These are phyloP conservation scores for Coemansia sp. DNA, from an alignment of 192 early-diverging fungal genomes.

Conservation along the genomic window DNA sequence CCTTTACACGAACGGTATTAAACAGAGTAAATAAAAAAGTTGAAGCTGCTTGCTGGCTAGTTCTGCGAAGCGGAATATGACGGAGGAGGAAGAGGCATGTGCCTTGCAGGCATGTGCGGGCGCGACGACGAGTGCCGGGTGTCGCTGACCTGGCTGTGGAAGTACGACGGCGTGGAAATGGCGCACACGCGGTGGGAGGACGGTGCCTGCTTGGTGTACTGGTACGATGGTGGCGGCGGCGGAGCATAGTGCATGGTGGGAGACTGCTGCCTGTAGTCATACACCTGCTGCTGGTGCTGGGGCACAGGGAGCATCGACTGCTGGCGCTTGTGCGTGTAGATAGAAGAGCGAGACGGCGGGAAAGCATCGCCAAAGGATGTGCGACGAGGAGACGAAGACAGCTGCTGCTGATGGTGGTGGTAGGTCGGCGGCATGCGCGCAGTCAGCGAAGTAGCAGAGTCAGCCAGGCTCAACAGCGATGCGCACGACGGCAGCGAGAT, in stretches of 20 bases:
- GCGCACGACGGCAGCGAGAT: slow-evolving; percentile 54
- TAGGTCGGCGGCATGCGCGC: slow-evolving; percentile 4
- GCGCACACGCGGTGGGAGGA: slow-evolving; percentile 16
- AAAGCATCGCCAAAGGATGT: slow-evolving; percentile 9
- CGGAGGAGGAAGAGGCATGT: slow-evolving; percentile 2
- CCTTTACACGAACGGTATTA: slow-evolving; percentile 1
- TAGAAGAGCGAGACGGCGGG: neutral
- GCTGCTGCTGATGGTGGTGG: neutral
- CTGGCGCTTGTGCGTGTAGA: slow-evolving; percentile 7
- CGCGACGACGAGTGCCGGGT: slow-evolving; percentile 14
- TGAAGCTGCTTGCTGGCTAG: neutral
- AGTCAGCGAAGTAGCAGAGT: slow-evolving; percentile 7
- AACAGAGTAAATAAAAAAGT: neutral
- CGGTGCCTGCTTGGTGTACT: slow-evolving; percentile 12
- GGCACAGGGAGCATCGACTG: slow-evolving; percentile 11
- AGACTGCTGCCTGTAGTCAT: neutral
- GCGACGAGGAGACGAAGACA: slow-evolving; percentile 16
- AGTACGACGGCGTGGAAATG: slow-evolving; percentile 18
- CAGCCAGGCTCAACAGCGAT: slow-evolving; percentile 51
- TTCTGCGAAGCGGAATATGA: slow-evolving; percentile 10
- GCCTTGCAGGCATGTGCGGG: slow-evolving; percentile 10
- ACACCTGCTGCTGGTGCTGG: slow-evolving; percentile 10
- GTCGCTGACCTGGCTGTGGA: slow-evolving; percentile 17
- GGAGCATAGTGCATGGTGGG: neutral
- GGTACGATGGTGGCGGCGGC: neutral